phyloP scores from a whole-genome alignment of 2,329 filamentous ascomycete species.

The Ophidiomyces ophidiicola region DNA sequence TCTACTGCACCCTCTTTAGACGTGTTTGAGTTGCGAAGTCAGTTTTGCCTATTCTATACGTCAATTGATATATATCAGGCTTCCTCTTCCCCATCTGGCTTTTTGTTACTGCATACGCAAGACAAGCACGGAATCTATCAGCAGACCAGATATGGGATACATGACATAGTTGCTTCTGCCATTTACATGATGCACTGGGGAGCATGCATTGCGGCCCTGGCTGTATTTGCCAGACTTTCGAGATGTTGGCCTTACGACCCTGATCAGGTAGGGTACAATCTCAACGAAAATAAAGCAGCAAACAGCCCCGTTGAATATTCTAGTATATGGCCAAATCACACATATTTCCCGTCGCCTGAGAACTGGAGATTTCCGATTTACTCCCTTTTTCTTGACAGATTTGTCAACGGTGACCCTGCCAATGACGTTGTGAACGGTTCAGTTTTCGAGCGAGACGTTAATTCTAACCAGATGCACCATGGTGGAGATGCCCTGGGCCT shows the following conservation, averaged over 20 bases:
- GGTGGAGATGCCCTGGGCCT: slow-evolving; percentile 50
- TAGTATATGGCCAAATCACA: slow-evolving; percentile 44
- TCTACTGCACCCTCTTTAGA: no score
- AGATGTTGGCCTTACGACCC: slow-evolving; percentile 39
- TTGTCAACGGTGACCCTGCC: slow-evolving; percentile 51
- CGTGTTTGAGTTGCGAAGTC: no score
- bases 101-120: no score
- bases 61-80: no score
- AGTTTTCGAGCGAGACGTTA: slow-evolving; percentile 48
- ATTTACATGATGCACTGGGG: slow-evolving; percentile 24
- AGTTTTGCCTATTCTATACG: no score
- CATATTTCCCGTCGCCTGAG: slow-evolving; percentile 42
- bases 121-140: no score
- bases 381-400: slow-evolving; percentile 51
- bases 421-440: slow-evolving; percentile 54
- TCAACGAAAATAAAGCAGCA: slow-evolving; percentile 49
- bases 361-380: slow-evolving; percentile 58
- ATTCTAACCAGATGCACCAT: slow-evolving; percentile 51
- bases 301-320: slow-evolving; percentile 46
- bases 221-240: slow-evolving; percentile 20
- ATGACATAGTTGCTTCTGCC: not conserved
- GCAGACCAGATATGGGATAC: not conserved
- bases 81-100: no score
- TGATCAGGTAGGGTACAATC: slow-evolving; percentile 43
- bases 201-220: slow-evolving; percentile 19